Evolutionary conservation across 768 basidiomycete species (phyloP).

Genomic region (Neoboletus brunneissimus): DNA sequence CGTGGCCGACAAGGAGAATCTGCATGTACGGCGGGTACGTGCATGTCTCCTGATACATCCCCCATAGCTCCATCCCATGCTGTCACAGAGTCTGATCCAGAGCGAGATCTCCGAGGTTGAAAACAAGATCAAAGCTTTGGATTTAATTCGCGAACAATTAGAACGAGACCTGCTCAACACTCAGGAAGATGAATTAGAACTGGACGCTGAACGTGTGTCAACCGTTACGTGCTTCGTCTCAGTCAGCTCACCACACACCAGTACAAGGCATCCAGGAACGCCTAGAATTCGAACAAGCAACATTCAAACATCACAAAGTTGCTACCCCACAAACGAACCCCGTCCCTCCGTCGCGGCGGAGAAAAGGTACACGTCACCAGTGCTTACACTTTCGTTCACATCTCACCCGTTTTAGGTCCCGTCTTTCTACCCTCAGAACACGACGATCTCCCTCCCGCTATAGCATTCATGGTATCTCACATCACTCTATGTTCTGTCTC

Average conservation of each 20-base stretch:
- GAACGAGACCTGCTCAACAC: constrained; percentile 81
- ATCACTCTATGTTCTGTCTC: not conserved
- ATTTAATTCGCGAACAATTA: constrained; percentile 73
- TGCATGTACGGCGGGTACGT: constrained; percentile 79
- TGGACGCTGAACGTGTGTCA: constrained; percentile 90
- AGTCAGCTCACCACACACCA: constrained; percentile 30
- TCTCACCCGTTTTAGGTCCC: constrained; percentile 54
- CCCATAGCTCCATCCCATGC: constrained; percentile 5
- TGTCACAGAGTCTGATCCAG: constrained; percentile 70
- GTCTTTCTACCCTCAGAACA: constrained; percentile 97
- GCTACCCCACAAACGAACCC: constrained; percentile 10
- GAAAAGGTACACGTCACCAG: constrained; percentile 24
- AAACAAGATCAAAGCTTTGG: constrained; percentile 83
- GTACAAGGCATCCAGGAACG: constrained; percentile 90
- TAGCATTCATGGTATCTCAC: constrained; percentile 88
- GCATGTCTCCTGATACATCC: constrained; percentile 2
- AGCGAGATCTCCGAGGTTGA: constrained; percentile 88
- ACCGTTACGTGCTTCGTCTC: not conserved
- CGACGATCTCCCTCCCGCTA: constrained; percentile 87
- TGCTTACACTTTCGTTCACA: not conserved
- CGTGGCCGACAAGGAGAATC: constrained; percentile 84
- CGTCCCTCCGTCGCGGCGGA: constrained; percentile 31
- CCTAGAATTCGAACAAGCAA: constrained; percentile 63
- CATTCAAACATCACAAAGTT: constrained; percentile 27
- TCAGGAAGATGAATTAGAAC: constrained; percentile 92